Conservation (phyloP, 225 moss, liverwort and hornwort genomes). For the Polytrichum commune region DNA sequence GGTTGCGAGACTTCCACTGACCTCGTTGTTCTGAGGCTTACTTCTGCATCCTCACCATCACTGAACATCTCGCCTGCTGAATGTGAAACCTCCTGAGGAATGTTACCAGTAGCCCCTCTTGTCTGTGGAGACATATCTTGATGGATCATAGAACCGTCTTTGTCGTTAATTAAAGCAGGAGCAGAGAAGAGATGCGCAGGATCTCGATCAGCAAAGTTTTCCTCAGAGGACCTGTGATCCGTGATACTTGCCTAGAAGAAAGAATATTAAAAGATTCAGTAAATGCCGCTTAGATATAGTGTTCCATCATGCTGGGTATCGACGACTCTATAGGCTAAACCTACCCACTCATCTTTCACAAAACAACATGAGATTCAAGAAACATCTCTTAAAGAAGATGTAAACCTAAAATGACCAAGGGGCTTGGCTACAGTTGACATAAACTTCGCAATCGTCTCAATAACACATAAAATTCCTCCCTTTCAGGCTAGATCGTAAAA, state of each 20-base stretch:
- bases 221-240: conserved; percentile 9
- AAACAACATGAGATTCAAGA: no score
- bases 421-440: no score
- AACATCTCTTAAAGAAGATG: no score
- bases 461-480: no score
- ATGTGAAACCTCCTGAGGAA: conserved; percentile 10
- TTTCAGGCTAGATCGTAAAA: no score
- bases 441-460: no score
- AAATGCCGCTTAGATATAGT: no score
- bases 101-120: conserved; percentile 11
- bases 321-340: no score
- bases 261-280: background rate
- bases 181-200: conserved; percentile 16
- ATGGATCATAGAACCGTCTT: conserved; percentile 13
- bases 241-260: conserved; percentile 1
- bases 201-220: conserved; percentile 1
- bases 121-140: conserved; percentile 28
- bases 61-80: conserved; percentile 15
- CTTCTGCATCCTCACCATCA: conserved; percentile 28
- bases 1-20: conserved; percentile 12
- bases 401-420: no score
- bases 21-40: conserved; percentile 5
- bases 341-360: no score
- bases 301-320: no score
- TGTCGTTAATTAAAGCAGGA: conserved; percentile 24